Base-by-base conservation (phyloP, 371 early-diverging fungal genomes). In the Capillidium heterosporum region DNA sequence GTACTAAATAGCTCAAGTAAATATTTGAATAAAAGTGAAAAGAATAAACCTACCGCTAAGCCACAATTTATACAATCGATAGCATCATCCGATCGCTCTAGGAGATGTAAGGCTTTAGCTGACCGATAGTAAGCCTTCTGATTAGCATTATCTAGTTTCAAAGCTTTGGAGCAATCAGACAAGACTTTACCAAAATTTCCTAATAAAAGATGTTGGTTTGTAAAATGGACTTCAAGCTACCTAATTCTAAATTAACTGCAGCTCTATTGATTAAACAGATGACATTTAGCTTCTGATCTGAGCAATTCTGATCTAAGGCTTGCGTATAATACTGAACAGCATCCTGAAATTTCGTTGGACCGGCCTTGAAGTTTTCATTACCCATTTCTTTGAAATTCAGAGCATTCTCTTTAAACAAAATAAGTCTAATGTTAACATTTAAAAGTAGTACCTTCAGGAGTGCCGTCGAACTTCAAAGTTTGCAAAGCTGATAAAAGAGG, bases 371-470 rank as follows among this genome's bases (percentile, higher is more conserved):
- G 56, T 80, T 74, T 10, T 89, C 91, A 67, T 97, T 97, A 59
- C 98, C 98, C 65, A 93, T 91, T 51, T 84, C 79, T 70, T 92
- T 95, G 61, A 92, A 91, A 71, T 92, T 95, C 47, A 75, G 73
- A 2, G 96, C 96, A 55, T 89, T 74, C 68, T 95, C 94, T n/a
- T n/a, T 89, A 61, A 46, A 10, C 0, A 41, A 21, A 57, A 53
- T 19, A 1, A 48, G 2, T 11, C n/a, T 40, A 55, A 21, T 31
- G 2, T 15, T 32, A 60, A 0, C n/a, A 40, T 29, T 54, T 2
- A 21, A 35, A 1, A 7, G 19, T 31, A 39, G 13, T 71, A 87
- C 88, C 88, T 70, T 91, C 91, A 0, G 96, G 95, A 43, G 92
- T 81, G 29, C 95, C 98, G 57, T 95, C 96, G 63, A 84, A 92